Evolutionary conservation across 2,329 filamentous ascomycete genomes (phyloP).

Genomic region (Mycocentrospora acerina): DNA sequence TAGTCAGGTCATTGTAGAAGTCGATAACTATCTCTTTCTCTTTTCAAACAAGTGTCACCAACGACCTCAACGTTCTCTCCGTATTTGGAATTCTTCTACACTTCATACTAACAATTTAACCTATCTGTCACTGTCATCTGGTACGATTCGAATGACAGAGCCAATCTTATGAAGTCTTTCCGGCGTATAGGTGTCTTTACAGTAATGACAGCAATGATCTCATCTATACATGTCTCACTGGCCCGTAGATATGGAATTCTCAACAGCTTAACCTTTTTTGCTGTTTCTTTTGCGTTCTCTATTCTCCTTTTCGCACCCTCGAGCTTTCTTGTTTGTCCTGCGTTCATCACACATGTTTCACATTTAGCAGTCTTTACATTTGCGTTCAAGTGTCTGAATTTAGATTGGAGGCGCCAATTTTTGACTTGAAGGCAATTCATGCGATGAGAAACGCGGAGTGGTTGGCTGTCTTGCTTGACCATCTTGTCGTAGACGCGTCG

Average conservation of each 20-base stretch:
- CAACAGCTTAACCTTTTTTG: constrained; percentile 14
- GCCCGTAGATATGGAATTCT: constrained; percentile 16
- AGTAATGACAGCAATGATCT: constrained; percentile 12
- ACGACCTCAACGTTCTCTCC: constrained; percentile 1
- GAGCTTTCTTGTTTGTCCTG: constrained; percentile 12
- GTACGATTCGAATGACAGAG: constrained; percentile 6
- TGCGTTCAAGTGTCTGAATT: constrained; percentile 12
- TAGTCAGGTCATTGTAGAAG: constrained; percentile 12
- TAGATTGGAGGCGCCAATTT: constrained; percentile 5
- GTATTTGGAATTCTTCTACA: constrained; percentile 9
- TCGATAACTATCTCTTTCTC: constrained; percentile 2
- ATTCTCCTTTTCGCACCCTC: constrained; percentile 21
- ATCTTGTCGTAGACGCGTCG: constrained; percentile 3
- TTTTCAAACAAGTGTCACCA: constrained; percentile 5
- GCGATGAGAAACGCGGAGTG: constrained; percentile 7
- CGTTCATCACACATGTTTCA: constrained; percentile 12
- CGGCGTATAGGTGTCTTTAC: constrained; percentile 13
- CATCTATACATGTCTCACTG: constrained; percentile 5
- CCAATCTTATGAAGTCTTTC: constrained; percentile 8
- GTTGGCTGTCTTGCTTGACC: not conserved
- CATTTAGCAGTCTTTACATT: constrained; percentile 6
- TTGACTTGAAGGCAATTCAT: constrained; percentile 15
- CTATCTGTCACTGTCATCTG: constrained; percentile 6
- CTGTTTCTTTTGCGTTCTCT: constrained; percentile 17
- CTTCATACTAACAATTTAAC: constrained; percentile 12